These are phyloP conservation scores for Filosporella fistucella DNA, from an alignment of 495 filamentous ascomycete genomes.

Conservation along the genomic window DNA sequence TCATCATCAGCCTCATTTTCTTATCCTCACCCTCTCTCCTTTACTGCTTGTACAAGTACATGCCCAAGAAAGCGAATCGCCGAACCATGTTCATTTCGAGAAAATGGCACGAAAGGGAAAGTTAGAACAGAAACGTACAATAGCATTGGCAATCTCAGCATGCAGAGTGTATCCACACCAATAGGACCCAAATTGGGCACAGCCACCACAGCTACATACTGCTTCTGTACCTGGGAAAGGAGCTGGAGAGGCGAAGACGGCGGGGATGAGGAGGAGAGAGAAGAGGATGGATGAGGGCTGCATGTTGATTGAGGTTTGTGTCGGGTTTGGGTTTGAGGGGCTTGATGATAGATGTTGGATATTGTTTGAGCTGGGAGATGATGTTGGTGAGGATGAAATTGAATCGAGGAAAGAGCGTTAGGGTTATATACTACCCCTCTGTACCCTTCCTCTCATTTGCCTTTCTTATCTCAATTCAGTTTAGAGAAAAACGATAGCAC, in stretches of 20 bases:
- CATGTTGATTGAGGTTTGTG: conserved; percentile 1
- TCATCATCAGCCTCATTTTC: too few relatives aligned
- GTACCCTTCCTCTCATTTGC: background rate
- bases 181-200: background rate
- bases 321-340: background rate
- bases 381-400: background rate
- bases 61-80: background rate
- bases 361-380: background rate
- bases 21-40: background rate
- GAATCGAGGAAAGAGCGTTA: background rate
- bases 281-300: conserved; percentile 24
- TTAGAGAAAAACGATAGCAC: background rate
- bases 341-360: background rate
- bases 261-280: background rate
- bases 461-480: background rate
- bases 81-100: too few relatives aligned
- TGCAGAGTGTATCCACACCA: conserved; percentile 1
- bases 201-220: background rate
- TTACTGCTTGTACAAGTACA: background rate
- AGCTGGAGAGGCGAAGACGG: background rate
- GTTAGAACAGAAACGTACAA: background rate
- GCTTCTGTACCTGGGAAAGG: background rate
- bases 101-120: too few relatives aligned
- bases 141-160: background rate
- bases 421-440: background rate